Evolutionary conservation across 139 green algal genomes (phyloP).

Genomic region (Coccomyxa sp.): DNA sequence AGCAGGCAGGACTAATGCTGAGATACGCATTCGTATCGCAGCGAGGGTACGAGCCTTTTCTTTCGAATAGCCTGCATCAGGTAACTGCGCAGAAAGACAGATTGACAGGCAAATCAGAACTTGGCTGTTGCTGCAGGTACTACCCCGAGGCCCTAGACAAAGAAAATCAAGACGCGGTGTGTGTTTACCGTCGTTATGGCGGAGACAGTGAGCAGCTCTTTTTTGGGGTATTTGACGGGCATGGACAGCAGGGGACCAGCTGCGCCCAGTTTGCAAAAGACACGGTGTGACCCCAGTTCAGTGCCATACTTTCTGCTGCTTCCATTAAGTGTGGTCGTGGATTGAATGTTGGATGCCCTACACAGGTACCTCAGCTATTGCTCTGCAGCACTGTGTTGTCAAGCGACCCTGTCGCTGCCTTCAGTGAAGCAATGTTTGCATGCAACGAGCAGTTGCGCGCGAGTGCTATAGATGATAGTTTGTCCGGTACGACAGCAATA

Average conservation of each 20-base stretch:
- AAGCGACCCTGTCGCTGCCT: conserved; percentile 38
- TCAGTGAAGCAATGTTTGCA: conserved; percentile 53
- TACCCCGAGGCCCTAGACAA: conserved; percentile 87
- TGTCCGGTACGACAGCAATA: conserved; percentile 86
- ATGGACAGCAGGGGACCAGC: conserved; percentile 68
- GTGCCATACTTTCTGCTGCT: not conserved
- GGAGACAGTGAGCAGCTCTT: conserved; percentile 59
- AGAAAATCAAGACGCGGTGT: conserved; percentile 85
- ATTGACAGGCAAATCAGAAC: not conserved
- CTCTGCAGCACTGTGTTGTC: conserved; percentile 37
- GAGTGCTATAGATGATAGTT: conserved; percentile 54
- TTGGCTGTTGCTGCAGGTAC: conserved; percentile 62
- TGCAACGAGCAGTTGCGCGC: conserved; percentile 79
- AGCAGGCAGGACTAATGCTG: conserved; percentile 16
- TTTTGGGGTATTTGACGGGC: conserved; percentile 77
- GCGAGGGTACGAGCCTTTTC: not conserved
- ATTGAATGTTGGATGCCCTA: too few species aligned
- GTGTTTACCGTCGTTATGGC: conserved; percentile 55
- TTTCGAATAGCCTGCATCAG: not conserved
- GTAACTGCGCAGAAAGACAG: not conserved
- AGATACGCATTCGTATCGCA: conserved; percentile 72
- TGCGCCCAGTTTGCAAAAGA: conserved; percentile 74
- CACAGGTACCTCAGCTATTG: conserved; percentile 57
- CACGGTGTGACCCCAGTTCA: conserved; percentile 38
- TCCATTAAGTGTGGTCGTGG: not conserved